phyloP scores from a whole-genome alignment of 1,284 basidiomycete species.

The Ustilago sp. region DNA sequence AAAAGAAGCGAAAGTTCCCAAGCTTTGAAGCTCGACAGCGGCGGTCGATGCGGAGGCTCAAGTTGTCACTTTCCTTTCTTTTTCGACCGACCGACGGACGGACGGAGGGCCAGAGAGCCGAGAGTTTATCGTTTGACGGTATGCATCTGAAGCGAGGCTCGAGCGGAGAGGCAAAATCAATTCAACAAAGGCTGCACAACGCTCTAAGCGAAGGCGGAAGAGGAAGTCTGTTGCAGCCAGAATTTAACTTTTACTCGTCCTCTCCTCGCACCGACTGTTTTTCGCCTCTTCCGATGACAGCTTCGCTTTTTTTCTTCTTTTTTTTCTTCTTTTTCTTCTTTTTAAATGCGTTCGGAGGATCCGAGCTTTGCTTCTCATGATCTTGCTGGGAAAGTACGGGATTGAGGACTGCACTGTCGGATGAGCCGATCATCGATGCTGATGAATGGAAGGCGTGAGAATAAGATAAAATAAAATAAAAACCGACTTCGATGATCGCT shows the following conservation, averaged over 20 bases:
- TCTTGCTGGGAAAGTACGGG: background rate
- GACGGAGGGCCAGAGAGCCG: background rate
- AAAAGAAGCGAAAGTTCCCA: background rate
- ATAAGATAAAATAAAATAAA: background rate
- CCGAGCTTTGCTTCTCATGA: background rate
- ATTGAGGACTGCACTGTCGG: background rate
- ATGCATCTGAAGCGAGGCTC: slow-evolving; percentile 21
- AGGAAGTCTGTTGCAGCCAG: slow-evolving; percentile 8
- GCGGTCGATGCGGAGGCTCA: slow-evolving; percentile 8
- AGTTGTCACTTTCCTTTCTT: background rate
- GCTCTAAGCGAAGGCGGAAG: slow-evolving; percentile 13
- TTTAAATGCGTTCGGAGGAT: background rate
- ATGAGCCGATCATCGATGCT: background rate
- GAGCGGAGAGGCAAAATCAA: slow-evolving; percentile 15
- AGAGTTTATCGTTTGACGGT: slow-evolving; percentile 1
- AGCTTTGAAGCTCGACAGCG: background rate
- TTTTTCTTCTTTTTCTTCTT: background rate
- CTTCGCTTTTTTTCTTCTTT: background rate
- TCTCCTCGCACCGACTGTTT: background rate
- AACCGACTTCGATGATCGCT: background rate
- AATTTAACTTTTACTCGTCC: background rate
- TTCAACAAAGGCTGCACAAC: background rate
- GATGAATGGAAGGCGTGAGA: background rate
- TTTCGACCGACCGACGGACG: background rate
- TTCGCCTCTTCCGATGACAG: background rate